These are phyloP conservation scores for Actinidia arguta DNA, from an alignment of 179 eudicot genomes.

Conservation along the genomic window DNA sequence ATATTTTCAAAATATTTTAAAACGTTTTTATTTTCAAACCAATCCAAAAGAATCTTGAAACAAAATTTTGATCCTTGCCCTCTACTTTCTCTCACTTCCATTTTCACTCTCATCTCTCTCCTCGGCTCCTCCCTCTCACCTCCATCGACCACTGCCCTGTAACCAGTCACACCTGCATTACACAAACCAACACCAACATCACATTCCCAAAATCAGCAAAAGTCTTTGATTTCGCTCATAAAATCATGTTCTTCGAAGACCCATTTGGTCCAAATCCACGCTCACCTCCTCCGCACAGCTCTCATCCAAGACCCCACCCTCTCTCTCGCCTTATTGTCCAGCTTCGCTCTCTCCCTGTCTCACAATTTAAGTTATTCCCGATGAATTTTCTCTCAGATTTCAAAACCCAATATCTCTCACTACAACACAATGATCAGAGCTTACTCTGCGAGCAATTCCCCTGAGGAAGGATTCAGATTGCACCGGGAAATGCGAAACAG, in stretches of 20 bases:
- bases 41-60: no score
- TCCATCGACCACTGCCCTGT: background rate
- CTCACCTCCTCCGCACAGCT: constrained; percentile 52
- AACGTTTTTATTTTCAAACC: no score
- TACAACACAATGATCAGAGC: constrained; percentile 65
- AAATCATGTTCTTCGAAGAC: constrained; percentile 43
- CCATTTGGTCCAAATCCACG: constrained; percentile 64
- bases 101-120: background rate
- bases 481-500: constrained; percentile 38
- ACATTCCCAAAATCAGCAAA: background rate
- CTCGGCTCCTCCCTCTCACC: constrained; percentile 12
- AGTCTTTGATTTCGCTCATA: constrained; percentile 38
- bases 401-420: constrained; percentile 45
- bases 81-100: constrained; percentile 5
- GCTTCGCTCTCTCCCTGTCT: constrained; percentile 31
- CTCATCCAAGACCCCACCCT: constrained; percentile 38
- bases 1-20: no score
- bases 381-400: constrained; percentile 44
- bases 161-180: background rate
- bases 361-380: constrained; percentile 32
- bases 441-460: constrained; percentile 32
- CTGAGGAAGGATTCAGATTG: constrained; percentile 41
- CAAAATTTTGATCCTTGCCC: no score
- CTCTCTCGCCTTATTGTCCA: constrained; percentile 48
- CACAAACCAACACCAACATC: background rate